phyloP scores from a whole-genome alignment of 129 eudicot genomes.

The Oenanthe sinensis region DNA sequence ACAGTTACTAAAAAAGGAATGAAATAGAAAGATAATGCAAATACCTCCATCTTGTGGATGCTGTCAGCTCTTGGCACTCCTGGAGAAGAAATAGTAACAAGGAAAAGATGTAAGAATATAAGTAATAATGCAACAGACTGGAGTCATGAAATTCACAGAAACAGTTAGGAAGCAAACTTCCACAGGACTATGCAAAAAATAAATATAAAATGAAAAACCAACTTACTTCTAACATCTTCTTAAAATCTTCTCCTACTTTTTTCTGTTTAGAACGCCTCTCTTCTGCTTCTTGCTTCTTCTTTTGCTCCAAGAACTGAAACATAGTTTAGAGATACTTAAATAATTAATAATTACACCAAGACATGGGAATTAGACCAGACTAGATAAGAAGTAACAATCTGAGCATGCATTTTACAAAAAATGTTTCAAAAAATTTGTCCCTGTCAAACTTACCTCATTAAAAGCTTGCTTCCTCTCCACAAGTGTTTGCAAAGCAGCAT shows the following conservation, averaged over 20 bases:
- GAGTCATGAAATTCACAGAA: not conserved
- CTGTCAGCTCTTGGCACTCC: slow-evolving; percentile 72
- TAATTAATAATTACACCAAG: slow-evolving; percentile 9
- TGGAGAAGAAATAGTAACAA: slow-evolving; percentile 20
- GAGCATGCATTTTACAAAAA: not conserved
- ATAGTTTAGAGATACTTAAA: slow-evolving; percentile 8
- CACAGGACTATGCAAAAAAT: not conserved
- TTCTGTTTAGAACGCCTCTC: slow-evolving; percentile 70
- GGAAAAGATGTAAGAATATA: not conserved
- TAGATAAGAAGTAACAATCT: not conserved
- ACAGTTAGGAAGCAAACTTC: not conserved
- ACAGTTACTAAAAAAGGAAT: not conserved
- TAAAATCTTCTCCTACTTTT: slow-evolving; percentile 74
- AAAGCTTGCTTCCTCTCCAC: slow-evolving; percentile 86
- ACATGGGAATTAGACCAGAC: not conserved
- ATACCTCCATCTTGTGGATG: slow-evolving; percentile 82
- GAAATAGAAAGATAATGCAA: slow-evolving; percentile 11
- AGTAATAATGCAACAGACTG: slow-evolving; percentile 1
- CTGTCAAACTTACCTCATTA: slow-evolving; percentile 50
- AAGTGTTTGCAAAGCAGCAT: slow-evolving; percentile 67
- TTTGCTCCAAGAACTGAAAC: slow-evolving; percentile 62
- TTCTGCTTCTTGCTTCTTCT: slow-evolving; percentile 83
- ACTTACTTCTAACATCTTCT: slow-evolving; percentile 72
- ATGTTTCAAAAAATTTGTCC: not conserved
- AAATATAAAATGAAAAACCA: not conserved